Evolutionary conservation across 164 flowering plant species (phyloP).

Genomic region (grape (Vitis vinifera)): ASM3070453v1 NC_081812.1:11043501-11044000

Average conservation of each 20-base stretch:
- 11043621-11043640: slow-evolving; percentile 82
- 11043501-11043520: too few relatives aligned
- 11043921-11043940: too few relatives aligned
- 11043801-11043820: background rate
- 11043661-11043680: slow-evolving; percentile 49
- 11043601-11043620: slow-evolving; percentile 90
- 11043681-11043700: slow-evolving; percentile 41
- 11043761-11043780: slow-evolving; percentile 82
- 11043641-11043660: slow-evolving; percentile 54
- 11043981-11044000: too few relatives aligned
- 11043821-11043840: background rate
- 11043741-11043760: slow-evolving; percentile 72
- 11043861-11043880: too few relatives aligned
- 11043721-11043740: slow-evolving; percentile 76
- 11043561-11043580: background rate
- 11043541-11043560: too few relatives aligned
- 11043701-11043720: slow-evolving; percentile 38
- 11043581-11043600: slow-evolving; percentile 92
- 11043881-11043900: too few relatives aligned
- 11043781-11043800: slow-evolving; percentile 14
- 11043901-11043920: too few relatives aligned
- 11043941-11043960: background rate
- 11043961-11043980: too few relatives aligned
- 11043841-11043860: too few relatives aligned
- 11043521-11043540: too few relatives aligned